phyloP scores from a whole-genome alignment of 768 basidiomycete species.

The Pseudohyphozyma bogoriensis region DNA sequence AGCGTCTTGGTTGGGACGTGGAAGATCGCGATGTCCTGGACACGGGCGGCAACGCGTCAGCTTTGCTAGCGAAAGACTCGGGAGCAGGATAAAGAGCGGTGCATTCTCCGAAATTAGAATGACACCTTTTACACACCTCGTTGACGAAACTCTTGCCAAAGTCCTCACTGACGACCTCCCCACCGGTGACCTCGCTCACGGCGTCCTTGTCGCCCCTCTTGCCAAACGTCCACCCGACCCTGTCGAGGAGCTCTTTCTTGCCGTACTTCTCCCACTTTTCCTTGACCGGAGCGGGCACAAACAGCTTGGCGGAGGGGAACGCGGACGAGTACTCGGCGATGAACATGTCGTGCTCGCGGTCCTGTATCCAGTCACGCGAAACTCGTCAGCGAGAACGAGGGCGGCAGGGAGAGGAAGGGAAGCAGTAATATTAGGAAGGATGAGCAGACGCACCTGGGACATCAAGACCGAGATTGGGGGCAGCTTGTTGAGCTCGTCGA shows the following conservation, averaged over 20 bases:
- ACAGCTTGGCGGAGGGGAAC: slow-evolving; percentile 20
- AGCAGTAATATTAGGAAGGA: background rate
- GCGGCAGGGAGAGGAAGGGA: background rate
- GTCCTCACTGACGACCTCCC: slow-evolving; percentile 31
- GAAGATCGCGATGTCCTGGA: slow-evolving; percentile 75
- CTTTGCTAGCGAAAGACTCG: no score
- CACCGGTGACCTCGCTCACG: slow-evolving; percentile 25
- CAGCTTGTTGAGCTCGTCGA: slow-evolving; percentile 47
- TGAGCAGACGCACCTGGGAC: slow-evolving; percentile 10
- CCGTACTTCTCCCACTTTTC: slow-evolving; percentile 9
- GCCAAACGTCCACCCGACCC: slow-evolving; percentile 1
- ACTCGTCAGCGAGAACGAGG: background rate
- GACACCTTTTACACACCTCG: slow-evolving; percentile 6
- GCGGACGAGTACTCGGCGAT: slow-evolving; percentile 7
- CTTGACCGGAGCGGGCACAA: slow-evolving; percentile 7
- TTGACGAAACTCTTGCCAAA: slow-evolving; percentile 10
- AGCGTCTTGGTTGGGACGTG: slow-evolving; percentile 61
- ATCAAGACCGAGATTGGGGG: slow-evolving; percentile 53
- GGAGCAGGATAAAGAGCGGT: no score
- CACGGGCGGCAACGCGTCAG: slow-evolving; percentile 33
- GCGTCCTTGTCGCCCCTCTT: slow-evolving; percentile 11
- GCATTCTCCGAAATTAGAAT: background rate
- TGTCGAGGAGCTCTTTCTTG: background rate
- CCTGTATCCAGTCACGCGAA: background rate
- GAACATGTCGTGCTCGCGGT: slow-evolving; percentile 21